Conservation (phyloP, 2,329 filamentous ascomycete genomes). For the Raffaelea ambrosiae region DNA sequence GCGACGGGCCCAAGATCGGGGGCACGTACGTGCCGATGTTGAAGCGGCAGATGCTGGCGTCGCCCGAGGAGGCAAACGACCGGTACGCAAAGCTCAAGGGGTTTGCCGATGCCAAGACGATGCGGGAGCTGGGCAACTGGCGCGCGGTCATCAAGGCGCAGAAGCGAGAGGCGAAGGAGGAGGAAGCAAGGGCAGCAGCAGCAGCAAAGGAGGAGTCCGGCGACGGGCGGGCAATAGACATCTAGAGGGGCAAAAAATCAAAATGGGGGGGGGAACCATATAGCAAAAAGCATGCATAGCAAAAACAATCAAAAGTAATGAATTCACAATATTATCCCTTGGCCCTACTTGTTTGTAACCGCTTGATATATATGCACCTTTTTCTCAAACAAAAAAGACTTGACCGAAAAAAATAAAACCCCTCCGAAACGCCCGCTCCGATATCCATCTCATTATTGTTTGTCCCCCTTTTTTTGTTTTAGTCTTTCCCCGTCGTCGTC, state of each 20-base stretch:
- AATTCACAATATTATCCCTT: no score
- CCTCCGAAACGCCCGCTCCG: no score
- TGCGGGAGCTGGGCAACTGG: slow-evolving; percentile 29
- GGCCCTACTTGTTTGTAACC: no score
- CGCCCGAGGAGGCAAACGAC: slow-evolving; percentile 49
- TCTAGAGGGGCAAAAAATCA: neutral
- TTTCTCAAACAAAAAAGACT: no score
- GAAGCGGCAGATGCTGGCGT: slow-evolving; percentile 38
- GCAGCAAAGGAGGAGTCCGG: neutral
- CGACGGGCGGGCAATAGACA: slow-evolving; percentile 3
- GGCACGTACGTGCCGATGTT: slow-evolving; percentile 49
- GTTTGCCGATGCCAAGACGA: slow-evolving; percentile 42
- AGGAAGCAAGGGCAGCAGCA: no score
- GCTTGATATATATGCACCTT: no score
- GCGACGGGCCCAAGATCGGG: slow-evolving; percentile 37
- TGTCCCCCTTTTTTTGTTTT: no score
- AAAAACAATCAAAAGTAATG: neutral
- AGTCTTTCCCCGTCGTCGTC: no score
- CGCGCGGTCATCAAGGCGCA: slow-evolving; percentile 19
- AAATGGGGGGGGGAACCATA: no score
- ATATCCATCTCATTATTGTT: no score
- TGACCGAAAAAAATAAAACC: no score
- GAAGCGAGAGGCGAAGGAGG: slow-evolving; percentile 17
- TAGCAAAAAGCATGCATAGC: no score
- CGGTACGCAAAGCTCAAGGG: slow-evolving; percentile 55